Conservation (phyloP, 768 basidiomycete genomes). For the Serendipita sp. region DNA sequence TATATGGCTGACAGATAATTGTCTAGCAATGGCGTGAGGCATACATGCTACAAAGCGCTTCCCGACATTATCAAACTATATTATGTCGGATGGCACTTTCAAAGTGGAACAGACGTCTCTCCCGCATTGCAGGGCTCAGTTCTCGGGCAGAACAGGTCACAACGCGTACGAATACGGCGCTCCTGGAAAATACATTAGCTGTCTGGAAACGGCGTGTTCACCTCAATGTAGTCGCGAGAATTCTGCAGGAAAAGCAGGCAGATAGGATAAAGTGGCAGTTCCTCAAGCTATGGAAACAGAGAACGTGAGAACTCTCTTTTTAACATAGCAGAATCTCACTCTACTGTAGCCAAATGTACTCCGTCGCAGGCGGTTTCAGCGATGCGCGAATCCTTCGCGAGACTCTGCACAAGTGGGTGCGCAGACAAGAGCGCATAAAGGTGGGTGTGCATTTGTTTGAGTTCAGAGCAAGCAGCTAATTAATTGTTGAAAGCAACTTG, state of each 20-base stretch:
- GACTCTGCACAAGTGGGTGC: background rate
- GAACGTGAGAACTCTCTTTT: background rate
- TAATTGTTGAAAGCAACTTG: background rate
- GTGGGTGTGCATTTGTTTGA: background rate
- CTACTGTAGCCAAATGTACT: background rate
- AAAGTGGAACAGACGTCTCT: conserved; percentile 37
- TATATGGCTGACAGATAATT: background rate
- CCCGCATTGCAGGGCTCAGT: conserved; percentile 8
- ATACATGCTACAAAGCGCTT: conserved; percentile 33
- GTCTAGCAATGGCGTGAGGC: conserved; percentile 41
- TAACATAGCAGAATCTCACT: background rate
- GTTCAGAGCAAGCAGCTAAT: background rate
- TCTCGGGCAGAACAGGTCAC: background rate
- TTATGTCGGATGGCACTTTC: conserved; percentile 28
- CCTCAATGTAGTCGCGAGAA: background rate
- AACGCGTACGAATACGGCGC: background rate
- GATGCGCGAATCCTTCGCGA: conserved; percentile 1
- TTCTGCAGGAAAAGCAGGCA: background rate
- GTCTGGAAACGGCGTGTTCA: background rate
- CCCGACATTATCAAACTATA: conserved; percentile 31
- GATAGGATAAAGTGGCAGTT: background rate
- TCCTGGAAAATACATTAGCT: background rate
- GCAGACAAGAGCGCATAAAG: background rate
- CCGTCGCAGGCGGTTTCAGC: background rate
- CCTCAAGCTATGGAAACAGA: background rate